Conservation (phyloP, 2,329 filamentous ascomycete genomes). For the Aspergillus pseudoviridinutans region DNA sequence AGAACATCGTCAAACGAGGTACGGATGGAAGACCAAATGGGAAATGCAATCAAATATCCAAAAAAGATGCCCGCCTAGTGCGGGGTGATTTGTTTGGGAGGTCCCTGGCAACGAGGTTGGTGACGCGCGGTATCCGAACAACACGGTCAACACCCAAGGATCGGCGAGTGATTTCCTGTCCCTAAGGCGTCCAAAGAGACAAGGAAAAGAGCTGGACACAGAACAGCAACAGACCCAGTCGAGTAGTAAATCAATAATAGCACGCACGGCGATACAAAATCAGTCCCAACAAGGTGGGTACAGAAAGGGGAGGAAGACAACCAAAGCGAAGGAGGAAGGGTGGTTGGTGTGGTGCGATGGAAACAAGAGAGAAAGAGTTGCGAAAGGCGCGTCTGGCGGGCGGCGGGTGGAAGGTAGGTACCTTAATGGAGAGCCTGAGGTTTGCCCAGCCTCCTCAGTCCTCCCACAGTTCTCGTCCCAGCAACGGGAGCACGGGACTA, state of each 20-base stretch:
- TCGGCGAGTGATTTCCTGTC: conserved; percentile 11
- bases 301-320: conserved; percentile 1
- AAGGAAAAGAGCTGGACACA: neutral
- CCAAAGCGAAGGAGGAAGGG: conserved; percentile 1
- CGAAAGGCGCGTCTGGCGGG: conserved; percentile 1
- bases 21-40: conserved; percentile 1
- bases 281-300: conserved; percentile 5
- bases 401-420: neutral
- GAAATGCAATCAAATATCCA: conserved; percentile 11
- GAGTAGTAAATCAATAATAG: neutral
- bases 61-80: conserved; percentile 27
- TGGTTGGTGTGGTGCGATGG: conserved; percentile 1
- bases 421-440: neutral
- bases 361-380: conserved; percentile 5
- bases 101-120: conserved; percentile 21
- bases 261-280: neutral
- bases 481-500: neutral
- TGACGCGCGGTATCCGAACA: conserved; percentile 33
- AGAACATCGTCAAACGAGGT: conserved; percentile 68
- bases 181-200: conserved; percentile 3
- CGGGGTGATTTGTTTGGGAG: conserved; percentile 26
- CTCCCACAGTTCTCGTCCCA: neutral
- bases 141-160: conserved; percentile 29
- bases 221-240: neutral
- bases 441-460: conserved; percentile 11